A percentile compares a stretch with the other conserved stretches of the same genome.
Conservation (phyloP, 2,329 filamentous ascomycete genomes). For the Penicillium sp. region DNA sequence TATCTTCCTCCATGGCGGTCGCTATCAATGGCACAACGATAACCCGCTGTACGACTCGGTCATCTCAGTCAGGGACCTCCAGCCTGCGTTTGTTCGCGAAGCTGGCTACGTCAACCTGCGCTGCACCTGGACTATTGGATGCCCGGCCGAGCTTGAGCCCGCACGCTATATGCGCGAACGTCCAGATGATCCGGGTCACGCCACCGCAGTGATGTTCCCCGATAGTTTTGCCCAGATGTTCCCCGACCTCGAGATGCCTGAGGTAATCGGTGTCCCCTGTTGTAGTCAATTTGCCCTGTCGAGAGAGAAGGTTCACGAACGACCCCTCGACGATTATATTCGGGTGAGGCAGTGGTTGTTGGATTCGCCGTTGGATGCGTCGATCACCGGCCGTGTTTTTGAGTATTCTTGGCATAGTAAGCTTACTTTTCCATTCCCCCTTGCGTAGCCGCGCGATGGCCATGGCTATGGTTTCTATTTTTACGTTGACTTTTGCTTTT, state of each 20-base stretch:
- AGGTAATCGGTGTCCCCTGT: conserved; percentile 51
- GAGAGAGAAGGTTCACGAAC: conserved; percentile 47
- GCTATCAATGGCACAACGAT: conserved; percentile 49
- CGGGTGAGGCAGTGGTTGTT: conserved; percentile 54
- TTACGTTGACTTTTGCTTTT: conserved; percentile 3
- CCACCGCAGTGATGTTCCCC: conserved; percentile 32
- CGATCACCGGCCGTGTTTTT: conserved; percentile 54
- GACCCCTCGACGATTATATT: conserved; percentile 50
- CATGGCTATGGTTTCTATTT: not conserved
- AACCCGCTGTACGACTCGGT: conserved; percentile 34
- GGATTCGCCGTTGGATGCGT: conserved; percentile 49
- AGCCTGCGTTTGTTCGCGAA: conserved; percentile 34
- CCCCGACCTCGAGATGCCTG: conserved; percentile 39
- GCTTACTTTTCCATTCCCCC: conserved; percentile 37
- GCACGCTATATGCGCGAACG: conserved; percentile 35
- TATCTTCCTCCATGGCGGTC: conserved; percentile 47
- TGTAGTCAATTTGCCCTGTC: conserved; percentile 59
- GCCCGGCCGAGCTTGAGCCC: conserved; percentile 41
- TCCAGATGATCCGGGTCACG: conserved; percentile 26
- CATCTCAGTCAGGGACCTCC: conserved; percentile 31
- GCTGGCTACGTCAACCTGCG: conserved; percentile 41
- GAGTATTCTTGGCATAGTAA: conserved; percentile 63
- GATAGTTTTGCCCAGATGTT: conserved; percentile 52
- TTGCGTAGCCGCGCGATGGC: not conserved
- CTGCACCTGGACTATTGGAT: conserved; percentile 38